These are phyloP conservation scores for Bocquillonia castaneifolia DNA, from an alignment of 441 rosid genomes.

Conservation along the genomic window DNA sequence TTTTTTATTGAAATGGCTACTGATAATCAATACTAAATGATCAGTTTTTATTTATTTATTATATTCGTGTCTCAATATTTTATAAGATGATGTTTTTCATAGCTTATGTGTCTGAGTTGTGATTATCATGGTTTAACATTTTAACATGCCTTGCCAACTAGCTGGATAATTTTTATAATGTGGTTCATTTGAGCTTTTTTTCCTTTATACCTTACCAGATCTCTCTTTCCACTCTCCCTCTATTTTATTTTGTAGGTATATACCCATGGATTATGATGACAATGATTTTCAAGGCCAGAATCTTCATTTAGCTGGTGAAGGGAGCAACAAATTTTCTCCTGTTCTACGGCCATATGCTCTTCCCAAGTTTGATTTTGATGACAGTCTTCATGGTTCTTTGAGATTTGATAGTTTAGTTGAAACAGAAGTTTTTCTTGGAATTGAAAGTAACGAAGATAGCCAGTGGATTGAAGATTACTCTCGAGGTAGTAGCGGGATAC, in stretches of 20 bases:
- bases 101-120: not conserved
- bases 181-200: slow-evolving; percentile 13
- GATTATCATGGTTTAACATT: not conserved
- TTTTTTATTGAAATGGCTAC: not conserved
- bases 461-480: slow-evolving; percentile 97
- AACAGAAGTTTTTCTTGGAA: slow-evolving; percentile 89
- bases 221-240: slow-evolving; percentile 10
- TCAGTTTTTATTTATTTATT: not conserved
- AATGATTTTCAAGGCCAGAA: slow-evolving; percentile 94
- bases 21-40: not conserved
- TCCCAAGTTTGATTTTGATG: slow-evolving; percentile 95
- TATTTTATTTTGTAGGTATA: slow-evolving; percentile 45
- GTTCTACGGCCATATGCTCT: slow-evolving; percentile 71
- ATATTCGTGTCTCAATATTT: too few relatives aligned
- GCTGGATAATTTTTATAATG: slow-evolving; percentile 11
- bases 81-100: not conserved
- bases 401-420: slow-evolving; percentile 89
- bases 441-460: slow-evolving; percentile 76
- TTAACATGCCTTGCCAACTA: not conserved
- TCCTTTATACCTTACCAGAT: slow-evolving; percentile 1
- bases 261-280: slow-evolving; percentile 99
- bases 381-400: slow-evolving; percentile 63
- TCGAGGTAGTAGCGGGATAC: slow-evolving; percentile 63
- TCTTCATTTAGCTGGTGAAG: slow-evolving; percentile 91
- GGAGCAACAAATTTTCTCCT: slow-evolving; percentile 70